These are phyloP conservation scores for Raffaelea ambrosiae DNA, from an alignment of 2,329 filamentous ascomycete species.

Conservation along the genomic window DNA sequence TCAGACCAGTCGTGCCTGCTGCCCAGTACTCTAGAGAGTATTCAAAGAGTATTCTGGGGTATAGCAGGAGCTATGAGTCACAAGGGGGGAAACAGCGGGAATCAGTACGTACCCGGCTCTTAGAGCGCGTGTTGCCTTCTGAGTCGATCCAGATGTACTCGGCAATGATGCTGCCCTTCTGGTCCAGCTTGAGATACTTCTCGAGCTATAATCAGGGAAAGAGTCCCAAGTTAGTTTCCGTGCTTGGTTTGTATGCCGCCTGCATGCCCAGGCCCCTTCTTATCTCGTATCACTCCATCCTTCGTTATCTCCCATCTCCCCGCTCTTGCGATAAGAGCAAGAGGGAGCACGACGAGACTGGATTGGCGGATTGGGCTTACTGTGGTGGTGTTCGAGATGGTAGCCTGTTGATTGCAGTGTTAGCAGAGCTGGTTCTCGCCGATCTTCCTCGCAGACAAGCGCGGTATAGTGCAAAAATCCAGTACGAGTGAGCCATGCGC, in stretches of 20 bases:
- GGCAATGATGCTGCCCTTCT: constrained; percentile 81
- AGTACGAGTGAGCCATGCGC: too few species aligned
- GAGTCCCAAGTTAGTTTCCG: too few species aligned
- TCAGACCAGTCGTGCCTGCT: too few species aligned
- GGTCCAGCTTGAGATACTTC: constrained; percentile 87
- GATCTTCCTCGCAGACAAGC: background rate
- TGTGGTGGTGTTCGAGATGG: constrained; percentile 7
- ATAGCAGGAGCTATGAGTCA: constrained; percentile 4
- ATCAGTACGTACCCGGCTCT: constrained; percentile 81
- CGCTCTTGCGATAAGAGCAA: too few species aligned
- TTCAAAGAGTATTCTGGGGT: too few species aligned
- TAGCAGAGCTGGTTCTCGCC: background rate
- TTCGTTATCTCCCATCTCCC: background rate
- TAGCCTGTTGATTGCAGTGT: background rate
- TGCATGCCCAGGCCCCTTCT: too few species aligned
- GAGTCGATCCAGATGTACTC: constrained; percentile 69
- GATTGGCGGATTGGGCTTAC: constrained; percentile 3
- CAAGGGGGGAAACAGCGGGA: constrained; percentile 3
- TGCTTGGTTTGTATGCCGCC: background rate
- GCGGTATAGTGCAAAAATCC: too few species aligned
- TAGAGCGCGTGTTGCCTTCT: constrained; percentile 76
- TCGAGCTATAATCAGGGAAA: constrained; percentile 50
- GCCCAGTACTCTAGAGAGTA: background rate
- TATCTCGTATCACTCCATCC: background rate
- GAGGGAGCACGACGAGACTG: background rate